Conservation (phyloP, 805 yeast genomes). For the Candida boleticola region DNA sequence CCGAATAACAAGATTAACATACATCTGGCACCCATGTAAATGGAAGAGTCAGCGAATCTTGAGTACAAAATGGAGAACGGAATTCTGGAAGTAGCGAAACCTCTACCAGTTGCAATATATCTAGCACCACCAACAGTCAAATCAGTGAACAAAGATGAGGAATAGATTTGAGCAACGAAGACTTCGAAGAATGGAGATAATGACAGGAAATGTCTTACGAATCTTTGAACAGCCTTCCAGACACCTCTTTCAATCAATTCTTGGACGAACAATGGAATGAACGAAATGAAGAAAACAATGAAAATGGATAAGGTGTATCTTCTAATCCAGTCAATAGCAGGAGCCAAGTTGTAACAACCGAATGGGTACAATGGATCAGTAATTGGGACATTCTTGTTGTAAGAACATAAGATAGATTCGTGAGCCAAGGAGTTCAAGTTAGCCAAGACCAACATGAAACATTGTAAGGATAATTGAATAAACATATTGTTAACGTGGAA, state of each 20-base stretch:
- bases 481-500: conserved; percentile 79
- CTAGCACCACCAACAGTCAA: conserved; percentile 76
- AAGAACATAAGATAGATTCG: conserved; percentile 60
- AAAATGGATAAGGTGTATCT: conserved; percentile 72
- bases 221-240: conserved; percentile 63
- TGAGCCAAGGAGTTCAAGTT: conserved; percentile 64
- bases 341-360: conserved; percentile 71
- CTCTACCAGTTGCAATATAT: conserved; percentile 81
- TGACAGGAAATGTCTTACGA: conserved; percentile 65
- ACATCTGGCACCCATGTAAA: conserved; percentile 80
- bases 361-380: conserved; percentile 61
- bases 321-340: conserved; percentile 72
- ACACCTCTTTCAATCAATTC: conserved; percentile 75
- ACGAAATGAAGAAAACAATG: conserved; percentile 70
- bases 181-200: conserved; percentile 78
- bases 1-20: conserved; percentile 71
- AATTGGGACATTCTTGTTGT: conserved; percentile 54
- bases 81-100: conserved; percentile 72
- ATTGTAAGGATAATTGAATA: conserved; percentile 59
- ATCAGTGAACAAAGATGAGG: conserved; percentile 66
- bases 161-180: conserved; percentile 74
- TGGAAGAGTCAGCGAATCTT: conserved; percentile 74
- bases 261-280: conserved; percentile 73
- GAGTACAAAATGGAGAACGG: conserved; percentile 65
- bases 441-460: conserved; percentile 56